Evolutionary conservation across 805 yeast genomes (phyloP), one percentile per base, ranked within the genome.

Genomic region (Nakazawaea ambrosiae): DNA sequence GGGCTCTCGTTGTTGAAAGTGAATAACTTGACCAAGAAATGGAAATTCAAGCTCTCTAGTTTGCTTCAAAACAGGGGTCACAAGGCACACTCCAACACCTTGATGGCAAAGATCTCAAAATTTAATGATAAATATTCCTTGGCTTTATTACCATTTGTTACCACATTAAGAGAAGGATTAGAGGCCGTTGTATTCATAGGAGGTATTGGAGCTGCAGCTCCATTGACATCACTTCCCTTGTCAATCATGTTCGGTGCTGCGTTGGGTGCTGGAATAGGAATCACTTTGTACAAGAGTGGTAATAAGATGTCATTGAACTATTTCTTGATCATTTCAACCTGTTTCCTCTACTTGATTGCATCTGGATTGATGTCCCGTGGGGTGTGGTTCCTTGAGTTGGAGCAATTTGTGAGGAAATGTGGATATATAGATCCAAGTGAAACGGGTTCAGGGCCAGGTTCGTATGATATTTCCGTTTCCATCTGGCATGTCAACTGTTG

Each of bases 401-500:
- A 88, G 57, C 64, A 62, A 38, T 88, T 79, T 58, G 86, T 87
- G 40, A 71, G 75, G 40, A 60, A 62, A 42, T 88, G 95, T 51
- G 74, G 70, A 39, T 96, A 96, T 1, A 75, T 77, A 51, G 97
- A 88, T 49, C 82, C 86, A 54, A 72, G 85, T 29, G 97, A 88
- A 59, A 74, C 80, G 1, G 97, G 97, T 2, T 80, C 81, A 27
- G 97, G 97, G 0, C 96, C 96, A 0, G 97, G 97, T 0, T 82
- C 94, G 0, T 88, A 88, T 52, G 95, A 88, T 50, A 79, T 88
- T 17, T 47, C 72, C 16, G 73, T 68, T 33, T 78, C 92, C 5
- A 78, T 88, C 2, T 88, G 97, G 97, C 97, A 88, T 55, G 95
- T 88, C 19, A 86, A 88, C 59, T 87, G 96, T 57, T 88, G 97